Evolutionary conservation across 139 green algal genomes (phyloP).

Genomic region (Edaphochlamys debaryana): DNA sequence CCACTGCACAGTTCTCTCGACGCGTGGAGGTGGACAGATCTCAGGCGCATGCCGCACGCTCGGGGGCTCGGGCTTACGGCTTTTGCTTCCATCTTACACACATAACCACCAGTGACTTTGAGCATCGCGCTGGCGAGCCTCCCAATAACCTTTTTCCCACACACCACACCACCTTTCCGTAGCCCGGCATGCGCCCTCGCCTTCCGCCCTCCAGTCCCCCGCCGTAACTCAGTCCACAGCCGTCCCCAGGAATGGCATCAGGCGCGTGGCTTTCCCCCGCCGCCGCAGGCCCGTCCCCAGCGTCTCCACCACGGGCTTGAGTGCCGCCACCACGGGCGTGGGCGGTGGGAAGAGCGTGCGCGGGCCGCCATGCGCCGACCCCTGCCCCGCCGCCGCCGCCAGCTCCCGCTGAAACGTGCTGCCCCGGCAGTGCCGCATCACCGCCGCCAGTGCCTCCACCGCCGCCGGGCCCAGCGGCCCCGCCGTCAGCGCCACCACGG

Average conservation of each 20-base stretch:
- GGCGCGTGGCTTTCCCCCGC: conserved; percentile 6
- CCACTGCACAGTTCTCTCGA: no score
- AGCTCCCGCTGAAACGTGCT: conserved; percentile 1
- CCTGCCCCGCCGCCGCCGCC: background rate
- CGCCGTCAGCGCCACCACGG: conserved; percentile 27
- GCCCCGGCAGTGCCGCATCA: background rate
- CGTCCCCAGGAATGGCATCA: conserved; percentile 21
- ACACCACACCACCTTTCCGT: background rate
- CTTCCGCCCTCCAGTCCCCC: background rate
- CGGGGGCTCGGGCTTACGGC: no score
- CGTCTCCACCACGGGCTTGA: conserved; percentile 40
- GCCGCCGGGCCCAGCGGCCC: conserved; percentile 2
- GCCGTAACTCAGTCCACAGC: background rate
- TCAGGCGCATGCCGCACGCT: no score
- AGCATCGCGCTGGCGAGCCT: no score
- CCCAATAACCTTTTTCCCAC: background rate
- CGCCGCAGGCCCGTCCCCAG: conserved; percentile 8
- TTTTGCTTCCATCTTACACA: no score
- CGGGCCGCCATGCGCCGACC: background rate
- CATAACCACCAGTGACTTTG: no score
- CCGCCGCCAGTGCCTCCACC: conserved; percentile 18
- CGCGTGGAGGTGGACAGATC: no score
- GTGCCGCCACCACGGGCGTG: background rate
- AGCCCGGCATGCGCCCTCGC: no score
- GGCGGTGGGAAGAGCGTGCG: conserved; percentile 25